A percentile compares a stretch with the other conserved stretches of the same genome.
phyloP scores from a whole-genome alignment of 768 basidiomycete species.

The Calvatia gigantea region DNA sequence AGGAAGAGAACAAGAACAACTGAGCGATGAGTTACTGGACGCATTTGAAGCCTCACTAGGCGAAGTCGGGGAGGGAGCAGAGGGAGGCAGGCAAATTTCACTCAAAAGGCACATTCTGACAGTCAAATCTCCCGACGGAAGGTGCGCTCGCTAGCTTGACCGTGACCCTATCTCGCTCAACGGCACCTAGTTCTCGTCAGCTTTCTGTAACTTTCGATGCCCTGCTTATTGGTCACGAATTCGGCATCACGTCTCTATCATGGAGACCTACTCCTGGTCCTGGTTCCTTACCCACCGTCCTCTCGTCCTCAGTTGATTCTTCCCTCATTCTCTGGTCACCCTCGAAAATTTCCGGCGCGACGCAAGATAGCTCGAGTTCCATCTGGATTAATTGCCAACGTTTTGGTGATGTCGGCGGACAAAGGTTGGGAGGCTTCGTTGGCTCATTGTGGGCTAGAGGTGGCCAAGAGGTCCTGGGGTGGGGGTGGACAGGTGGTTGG shows the following conservation, averaged over 20 bases:
- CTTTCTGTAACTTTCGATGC: constrained; percentile 91
- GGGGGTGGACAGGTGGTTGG: constrained; percentile 96
- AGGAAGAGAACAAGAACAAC: constrained; percentile 18
- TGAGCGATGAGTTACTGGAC: constrained; percentile 78
- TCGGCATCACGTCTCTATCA: constrained; percentile 81
- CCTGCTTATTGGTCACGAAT: constrained; percentile 94
- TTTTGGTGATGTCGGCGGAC: constrained; percentile 93
- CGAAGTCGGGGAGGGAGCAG: constrained; percentile 77
- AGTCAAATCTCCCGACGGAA: constrained; percentile 44
- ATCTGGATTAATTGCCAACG: constrained; percentile 91
- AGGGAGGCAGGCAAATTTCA: constrained; percentile 83
- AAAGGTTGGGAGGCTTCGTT: constrained; percentile 88
- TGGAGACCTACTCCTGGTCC: constrained; percentile 56
- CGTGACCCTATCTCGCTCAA: not conserved
- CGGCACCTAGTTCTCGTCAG: constrained; percentile 31
- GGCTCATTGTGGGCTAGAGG: constrained; percentile 77
- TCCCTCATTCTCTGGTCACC: constrained; percentile 95
- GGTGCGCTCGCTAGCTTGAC: constrained; percentile 26
- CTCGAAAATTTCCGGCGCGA: constrained; percentile 40
- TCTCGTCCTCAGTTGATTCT: constrained; percentile 95
- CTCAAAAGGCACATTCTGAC: constrained; percentile 81
- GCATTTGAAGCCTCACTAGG: constrained; percentile 82
- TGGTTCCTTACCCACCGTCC: constrained; percentile 45
- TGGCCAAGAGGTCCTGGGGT: constrained; percentile 68
- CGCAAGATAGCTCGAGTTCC: constrained; percentile 42